These are phyloP conservation scores for Candida sp. DNA, from an alignment of 1,139 yeast genomes.

Conservation along the genomic window DNA sequence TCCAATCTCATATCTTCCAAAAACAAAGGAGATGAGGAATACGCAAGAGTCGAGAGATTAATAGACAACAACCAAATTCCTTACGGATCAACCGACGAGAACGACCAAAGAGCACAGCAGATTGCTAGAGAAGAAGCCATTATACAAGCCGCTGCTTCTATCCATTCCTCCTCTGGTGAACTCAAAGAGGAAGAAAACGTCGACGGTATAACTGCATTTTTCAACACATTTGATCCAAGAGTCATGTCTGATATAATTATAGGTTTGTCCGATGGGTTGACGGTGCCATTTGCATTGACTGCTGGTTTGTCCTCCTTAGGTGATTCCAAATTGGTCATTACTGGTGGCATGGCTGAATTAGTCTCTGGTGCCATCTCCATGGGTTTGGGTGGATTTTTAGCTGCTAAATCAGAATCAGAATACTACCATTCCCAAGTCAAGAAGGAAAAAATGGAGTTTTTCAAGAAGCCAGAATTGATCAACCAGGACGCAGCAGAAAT, in stretches of 20 bases:
- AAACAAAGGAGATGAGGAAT: slow-evolving; percentile 32
- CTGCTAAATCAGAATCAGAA: slow-evolving; percentile 80
- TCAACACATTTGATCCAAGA: slow-evolving; percentile 62
- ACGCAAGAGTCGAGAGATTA: slow-evolving; percentile 37
- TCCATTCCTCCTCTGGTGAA: slow-evolving; percentile 21
- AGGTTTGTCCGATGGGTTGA: slow-evolving; percentile 80
- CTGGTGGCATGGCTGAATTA: slow-evolving; percentile 87
- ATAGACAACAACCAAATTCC: slow-evolving; percentile 38
- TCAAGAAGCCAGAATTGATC: slow-evolving; percentile 61
- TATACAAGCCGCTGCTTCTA: slow-evolving; percentile 20
- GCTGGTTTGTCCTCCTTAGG: slow-evolving; percentile 84
- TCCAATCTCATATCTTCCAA: slow-evolving; percentile 24
- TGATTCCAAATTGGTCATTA: slow-evolving; percentile 72
- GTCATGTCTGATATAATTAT: slow-evolving; percentile 82
- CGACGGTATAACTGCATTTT: slow-evolving; percentile 33
- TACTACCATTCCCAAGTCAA: slow-evolving; percentile 73
- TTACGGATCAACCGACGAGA: slow-evolving; percentile 39
- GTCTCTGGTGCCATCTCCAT: slow-evolving; percentile 85
- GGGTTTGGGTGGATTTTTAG: slow-evolving; percentile 86
- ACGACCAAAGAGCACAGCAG: slow-evolving; percentile 37
- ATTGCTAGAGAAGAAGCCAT: slow-evolving; percentile 45
- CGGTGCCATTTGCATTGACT: slow-evolving; percentile 85
- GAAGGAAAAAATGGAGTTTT: slow-evolving; percentile 70
- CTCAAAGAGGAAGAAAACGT: slow-evolving; percentile 25
- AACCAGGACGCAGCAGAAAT: slow-evolving; percentile 78